Evolutionary conservation across 148 eudicot genomes (phyloP).

Genomic region (Fagopyrum homotropicum): DNA sequence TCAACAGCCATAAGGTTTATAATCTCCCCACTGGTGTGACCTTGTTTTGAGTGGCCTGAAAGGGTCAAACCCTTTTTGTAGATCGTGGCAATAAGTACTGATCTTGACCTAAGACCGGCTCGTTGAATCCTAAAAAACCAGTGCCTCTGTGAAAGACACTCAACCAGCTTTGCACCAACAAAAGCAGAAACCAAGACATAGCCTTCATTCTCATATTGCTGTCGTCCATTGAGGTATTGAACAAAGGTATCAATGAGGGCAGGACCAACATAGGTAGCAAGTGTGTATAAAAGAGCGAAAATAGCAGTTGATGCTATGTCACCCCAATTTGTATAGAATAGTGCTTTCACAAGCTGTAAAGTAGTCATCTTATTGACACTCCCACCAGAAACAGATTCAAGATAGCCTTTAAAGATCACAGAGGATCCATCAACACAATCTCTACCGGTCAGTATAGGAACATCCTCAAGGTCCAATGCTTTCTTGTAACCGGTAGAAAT

Average conservation of each 20-base stretch:
- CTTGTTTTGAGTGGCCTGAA: conserved; percentile 50
- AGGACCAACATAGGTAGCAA: conserved; percentile 53
- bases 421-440: conserved; percentile 44
- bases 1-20: conserved; percentile 65
- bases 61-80: conserved; percentile 52
- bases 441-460: conserved; percentile 45
- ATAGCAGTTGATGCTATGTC: conserved; percentile 39
- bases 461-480: conserved; percentile 60
- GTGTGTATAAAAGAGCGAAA: conserved; percentile 33
- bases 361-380: conserved; percentile 31
- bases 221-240: conserved; percentile 42
- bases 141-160: conserved; percentile 43
- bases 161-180: conserved; percentile 42
- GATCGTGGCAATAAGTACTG: conserved; percentile 48
- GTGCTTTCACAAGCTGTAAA: conserved; percentile 41
- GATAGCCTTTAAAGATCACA: conserved; percentile 22
- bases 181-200: conserved; percentile 37
- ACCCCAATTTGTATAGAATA: conserved; percentile 36
- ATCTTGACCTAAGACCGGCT: conserved; percentile 37
- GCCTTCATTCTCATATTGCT: conserved; percentile 30
- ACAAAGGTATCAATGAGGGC: conserved; percentile 50
- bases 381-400: conserved; percentile 27
- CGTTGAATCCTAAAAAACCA: conserved; percentile 46
- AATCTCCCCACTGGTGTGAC: conserved; percentile 56
- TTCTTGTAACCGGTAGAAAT: conserved; percentile 50